A percentile compares a stretch with the other conserved stretches of the same genome.
Evolutionary conservation across 345 rosid genomes (phyloP).

Genomic region (Brassica rapa): DNA sequence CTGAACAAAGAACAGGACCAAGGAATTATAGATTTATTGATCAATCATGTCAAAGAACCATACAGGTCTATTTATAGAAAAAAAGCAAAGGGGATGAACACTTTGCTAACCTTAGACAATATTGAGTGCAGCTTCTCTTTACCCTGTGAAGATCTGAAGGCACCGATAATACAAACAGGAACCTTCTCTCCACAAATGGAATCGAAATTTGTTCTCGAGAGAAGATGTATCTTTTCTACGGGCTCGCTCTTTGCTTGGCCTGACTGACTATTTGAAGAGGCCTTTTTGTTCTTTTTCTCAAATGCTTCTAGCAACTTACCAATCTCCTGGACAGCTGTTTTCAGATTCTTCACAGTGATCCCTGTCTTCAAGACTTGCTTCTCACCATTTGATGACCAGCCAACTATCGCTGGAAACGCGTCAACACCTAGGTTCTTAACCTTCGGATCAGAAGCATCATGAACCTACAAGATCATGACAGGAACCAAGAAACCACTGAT

Average conservation of each 20-base stretch:
- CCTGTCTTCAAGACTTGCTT: constrained; percentile 64
- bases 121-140: constrained; percentile 66
- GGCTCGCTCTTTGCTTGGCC: constrained; percentile 44
- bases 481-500: not conserved
- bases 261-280: constrained; percentile 46
- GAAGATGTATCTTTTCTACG: constrained; percentile 49
- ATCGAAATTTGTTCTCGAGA: constrained; percentile 56
- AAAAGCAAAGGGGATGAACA: not conserved
- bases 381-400: constrained; percentile 86
- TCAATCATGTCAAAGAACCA: constrained; percentile 7
- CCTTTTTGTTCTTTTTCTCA: constrained; percentile 71
- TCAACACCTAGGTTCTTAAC: constrained; percentile 65
- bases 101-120: constrained; percentile 54
- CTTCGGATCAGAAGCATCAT: constrained; percentile 56
- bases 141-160: constrained; percentile 62
- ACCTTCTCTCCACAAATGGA: constrained; percentile 62
- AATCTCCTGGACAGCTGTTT: constrained; percentile 68
- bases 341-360: constrained; percentile 71
- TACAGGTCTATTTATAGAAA: not conserved
- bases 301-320: constrained; percentile 65
- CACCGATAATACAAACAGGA: constrained; percentile 85
- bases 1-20: constrained; percentile 41
- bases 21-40: not conserved
- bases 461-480: constrained; percentile 50
- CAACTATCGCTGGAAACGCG: constrained; percentile 81